Percentiles rank a stretch among this genome's conserved stretches.
phyloP scores from a whole-genome alignment of 1,139 yeast genomes.

The Arxiozyma telluris region DNA sequence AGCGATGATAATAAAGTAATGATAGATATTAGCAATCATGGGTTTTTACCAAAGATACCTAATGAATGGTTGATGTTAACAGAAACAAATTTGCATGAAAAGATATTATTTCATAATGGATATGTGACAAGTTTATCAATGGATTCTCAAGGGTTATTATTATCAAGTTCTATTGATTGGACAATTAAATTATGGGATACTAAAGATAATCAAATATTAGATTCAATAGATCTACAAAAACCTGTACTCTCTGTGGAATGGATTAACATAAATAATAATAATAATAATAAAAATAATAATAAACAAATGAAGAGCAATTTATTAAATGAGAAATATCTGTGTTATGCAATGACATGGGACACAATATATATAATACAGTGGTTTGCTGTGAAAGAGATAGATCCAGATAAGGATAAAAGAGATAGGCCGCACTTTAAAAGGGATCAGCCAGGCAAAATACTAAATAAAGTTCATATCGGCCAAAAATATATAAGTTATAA shows the following conservation, averaged over 20 bases:
- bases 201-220: constrained; percentile 8
- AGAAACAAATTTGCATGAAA: neutral
- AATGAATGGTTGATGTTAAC: neutral
- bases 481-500: neutral
- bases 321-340: constrained; percentile 3
- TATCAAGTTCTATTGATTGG: constrained; percentile 23
- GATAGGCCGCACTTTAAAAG: neutral
- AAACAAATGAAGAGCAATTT: neutral
- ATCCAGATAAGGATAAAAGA: neutral
- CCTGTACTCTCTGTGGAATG: constrained; percentile 15
- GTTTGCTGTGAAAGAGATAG: neutral
- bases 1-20: neutral
- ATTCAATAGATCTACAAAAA: constrained; percentile 12
- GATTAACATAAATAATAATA: constrained; percentile 3
- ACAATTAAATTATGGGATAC: constrained; percentile 22
- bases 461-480: neutral
- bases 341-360: constrained; percentile 13
- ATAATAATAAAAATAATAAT: neutral
- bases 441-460: neutral
- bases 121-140: constrained; percentile 5
- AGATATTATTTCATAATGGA: constrained; percentile 13
- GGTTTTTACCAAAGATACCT: constrained; percentile 15
- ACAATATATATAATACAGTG: constrained; percentile 8
- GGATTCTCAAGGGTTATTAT: constrained; percentile 11
- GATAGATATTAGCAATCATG: constrained; percentile 15